phyloP scores from a whole-genome alignment of 2,329 filamentous ascomycete species.

The Colletotrichum liaoningense region DNA sequence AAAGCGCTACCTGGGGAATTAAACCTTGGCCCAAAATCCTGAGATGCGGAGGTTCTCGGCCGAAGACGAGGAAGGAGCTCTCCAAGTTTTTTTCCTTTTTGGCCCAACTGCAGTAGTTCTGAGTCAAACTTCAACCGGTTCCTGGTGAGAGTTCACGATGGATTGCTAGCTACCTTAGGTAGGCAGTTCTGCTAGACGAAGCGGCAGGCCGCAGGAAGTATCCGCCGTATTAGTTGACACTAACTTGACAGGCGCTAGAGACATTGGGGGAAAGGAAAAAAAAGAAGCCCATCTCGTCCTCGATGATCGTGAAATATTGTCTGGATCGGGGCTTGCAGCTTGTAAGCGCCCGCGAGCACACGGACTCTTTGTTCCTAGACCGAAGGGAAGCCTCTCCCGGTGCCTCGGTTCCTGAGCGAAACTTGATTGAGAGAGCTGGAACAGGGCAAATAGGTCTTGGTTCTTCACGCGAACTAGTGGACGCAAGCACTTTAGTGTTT shows the following conservation, averaged over 20 bases:
- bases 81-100: not conserved
- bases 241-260: not conserved
- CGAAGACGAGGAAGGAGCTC: not conserved
- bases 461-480: not conserved
- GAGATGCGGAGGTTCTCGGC: constrained; percentile 12
- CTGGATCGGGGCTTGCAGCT: constrained; percentile 9
- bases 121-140: no score
- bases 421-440: no score
- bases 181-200: not conserved
- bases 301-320: constrained; percentile 9
- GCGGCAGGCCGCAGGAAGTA: not conserved
- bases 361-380: constrained; percentile 22
- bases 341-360: not conserved
- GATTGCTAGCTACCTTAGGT: no score
- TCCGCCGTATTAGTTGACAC: no score
- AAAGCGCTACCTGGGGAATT: not conserved
- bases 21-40: not conserved
- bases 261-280: not conserved
- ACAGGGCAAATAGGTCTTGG: not conserved
- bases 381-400: not conserved
- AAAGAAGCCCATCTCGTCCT: not conserved
- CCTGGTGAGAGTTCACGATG: no score
- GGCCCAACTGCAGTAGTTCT: not conserved
- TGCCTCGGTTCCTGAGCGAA: constrained; percentile 1
- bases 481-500: constrained; percentile 18